phyloP scores from a whole-genome alignment of 2,329 filamentous ascomycete genomes.

The Pseudonectria buxi region DNA sequence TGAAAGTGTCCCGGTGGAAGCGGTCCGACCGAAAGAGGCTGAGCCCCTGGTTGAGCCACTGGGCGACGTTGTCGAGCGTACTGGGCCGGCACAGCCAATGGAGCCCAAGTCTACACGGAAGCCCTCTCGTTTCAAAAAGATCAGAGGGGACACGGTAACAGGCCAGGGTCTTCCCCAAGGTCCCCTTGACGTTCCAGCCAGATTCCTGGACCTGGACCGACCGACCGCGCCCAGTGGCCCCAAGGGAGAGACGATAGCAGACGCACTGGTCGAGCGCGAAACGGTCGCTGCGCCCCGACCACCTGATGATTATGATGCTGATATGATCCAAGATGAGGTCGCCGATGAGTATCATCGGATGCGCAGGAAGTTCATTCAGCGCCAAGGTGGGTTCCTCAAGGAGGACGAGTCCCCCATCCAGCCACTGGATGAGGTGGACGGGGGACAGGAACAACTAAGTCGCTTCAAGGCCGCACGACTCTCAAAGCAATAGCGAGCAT shows the following conservation, averaged over 20 bases:
- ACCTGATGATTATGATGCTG: slow-evolving; percentile 62
- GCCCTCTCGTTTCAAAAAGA: slow-evolving; percentile 47
- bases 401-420: slow-evolving; percentile 62
- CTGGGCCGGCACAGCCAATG: slow-evolving; percentile 16
- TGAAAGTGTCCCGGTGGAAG: slow-evolving; percentile 8
- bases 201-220: slow-evolving; percentile 32
- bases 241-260: slow-evolving; percentile 50
- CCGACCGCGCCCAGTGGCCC: slow-evolving; percentile 42
- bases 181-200: slow-evolving; percentile 37
- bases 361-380: slow-evolving; percentile 75
- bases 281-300: slow-evolving; percentile 21
- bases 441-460: slow-evolving; percentile 58
- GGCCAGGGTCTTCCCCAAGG: slow-evolving; percentile 27
- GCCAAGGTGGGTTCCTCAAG: slow-evolving; percentile 73
- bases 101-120: slow-evolving; percentile 31
- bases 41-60: slow-evolving; percentile 39
- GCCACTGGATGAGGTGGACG: slow-evolving; percentile 60
- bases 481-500: slow-evolving; percentile 37
- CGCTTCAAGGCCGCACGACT: slow-evolving; percentile 67
- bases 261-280: slow-evolving; percentile 51
- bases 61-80: slow-evolving; percentile 47
- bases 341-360: slow-evolving; percentile 75
- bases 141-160: slow-evolving; percentile 17
- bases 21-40: slow-evolving; percentile 12
- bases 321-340: slow-evolving; percentile 68